A percentile compares a stretch with the other conserved stretches of the same genome.
Conservation (phyloP, 2,329 filamentous ascomycete genomes). For the Calycina herbarum region DNA sequence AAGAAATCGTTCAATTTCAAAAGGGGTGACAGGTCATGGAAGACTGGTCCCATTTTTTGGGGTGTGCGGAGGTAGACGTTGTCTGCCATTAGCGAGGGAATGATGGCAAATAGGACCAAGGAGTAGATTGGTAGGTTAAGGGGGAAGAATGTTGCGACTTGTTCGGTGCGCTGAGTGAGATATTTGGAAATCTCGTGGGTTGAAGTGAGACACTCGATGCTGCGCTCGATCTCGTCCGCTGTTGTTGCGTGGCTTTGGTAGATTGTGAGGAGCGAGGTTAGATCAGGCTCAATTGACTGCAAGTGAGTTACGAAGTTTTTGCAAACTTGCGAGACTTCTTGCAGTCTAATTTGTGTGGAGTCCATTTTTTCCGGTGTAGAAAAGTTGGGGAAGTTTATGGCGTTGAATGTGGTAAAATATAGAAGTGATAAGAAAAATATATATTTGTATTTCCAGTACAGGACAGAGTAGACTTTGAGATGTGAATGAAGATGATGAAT, state of each 20-base stretch:
- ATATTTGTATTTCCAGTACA: background rate
- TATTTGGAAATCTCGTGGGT: background rate
- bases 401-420: background rate
- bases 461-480: background rate
- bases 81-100: background rate
- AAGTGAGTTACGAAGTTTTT: background rate
- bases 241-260: conserved; percentile 7
- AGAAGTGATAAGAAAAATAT: background rate
- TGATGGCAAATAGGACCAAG: background rate
- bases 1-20: background rate
- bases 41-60: background rate
- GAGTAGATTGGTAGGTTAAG: conserved; percentile 5
- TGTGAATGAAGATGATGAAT: background rate
- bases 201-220: background rate
- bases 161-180: background rate
- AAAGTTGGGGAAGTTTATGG: background rate
- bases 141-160: conserved; percentile 3
- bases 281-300: conserved; percentile 15
- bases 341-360: background rate
- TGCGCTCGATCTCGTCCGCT: conserved; percentile 1
- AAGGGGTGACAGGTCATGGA: background rate
- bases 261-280: background rate
- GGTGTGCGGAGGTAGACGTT: background rate
- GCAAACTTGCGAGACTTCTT: background rate
- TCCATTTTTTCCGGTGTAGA: background rate